phyloP scores from a whole-genome alignment of 2,329 filamentous ascomycete species.

The Aspergillus proliferans region DNA sequence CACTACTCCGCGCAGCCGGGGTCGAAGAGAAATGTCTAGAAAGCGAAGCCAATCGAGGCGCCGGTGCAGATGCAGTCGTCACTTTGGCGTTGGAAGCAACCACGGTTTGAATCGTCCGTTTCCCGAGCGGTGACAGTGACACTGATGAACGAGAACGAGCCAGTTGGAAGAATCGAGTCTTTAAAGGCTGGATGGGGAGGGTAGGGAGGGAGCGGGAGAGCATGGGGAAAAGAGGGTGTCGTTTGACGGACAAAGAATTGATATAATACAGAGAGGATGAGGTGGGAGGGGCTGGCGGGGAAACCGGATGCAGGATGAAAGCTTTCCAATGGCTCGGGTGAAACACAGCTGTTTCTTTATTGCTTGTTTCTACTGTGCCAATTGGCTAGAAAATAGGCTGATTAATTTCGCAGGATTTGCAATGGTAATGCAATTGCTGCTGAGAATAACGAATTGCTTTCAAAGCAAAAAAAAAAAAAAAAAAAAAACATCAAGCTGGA shows the following conservation, averaged over 20 bases:
- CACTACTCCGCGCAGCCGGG: conserved; percentile 3
- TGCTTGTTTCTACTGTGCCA: background rate
- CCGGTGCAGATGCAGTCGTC: conserved; percentile 9
- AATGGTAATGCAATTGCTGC: background rate
- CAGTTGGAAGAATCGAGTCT: conserved; percentile 7
- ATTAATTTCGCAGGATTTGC: background rate
- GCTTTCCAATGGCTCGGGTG: background rate
- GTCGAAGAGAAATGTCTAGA: conserved; percentile 37
- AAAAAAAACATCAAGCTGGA: background rate
- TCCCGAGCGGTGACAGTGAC: background rate
- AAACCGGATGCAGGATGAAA: background rate
- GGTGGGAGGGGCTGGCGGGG: conserved; percentile 4
- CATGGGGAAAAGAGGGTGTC: conserved; percentile 11
- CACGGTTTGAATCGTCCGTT: conserved; percentile 13
- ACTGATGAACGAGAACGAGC: background rate
- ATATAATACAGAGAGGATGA: background rate
- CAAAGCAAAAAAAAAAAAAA: background rate
- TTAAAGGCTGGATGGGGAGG: conserved; percentile 13
- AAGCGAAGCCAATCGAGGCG: conserved; percentile 33
- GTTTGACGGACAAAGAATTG: too few relatives aligned
- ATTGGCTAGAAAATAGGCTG: background rate
- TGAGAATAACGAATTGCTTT: background rate
- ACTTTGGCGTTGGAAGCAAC: conserved; percentile 13
- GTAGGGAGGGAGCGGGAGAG: conserved; percentile 13
- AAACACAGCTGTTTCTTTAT: background rate